These are phyloP conservation scores for Acmispon strigosus DNA, from an alignment of 306 rosid genomes.

Conservation along the genomic window DNA sequence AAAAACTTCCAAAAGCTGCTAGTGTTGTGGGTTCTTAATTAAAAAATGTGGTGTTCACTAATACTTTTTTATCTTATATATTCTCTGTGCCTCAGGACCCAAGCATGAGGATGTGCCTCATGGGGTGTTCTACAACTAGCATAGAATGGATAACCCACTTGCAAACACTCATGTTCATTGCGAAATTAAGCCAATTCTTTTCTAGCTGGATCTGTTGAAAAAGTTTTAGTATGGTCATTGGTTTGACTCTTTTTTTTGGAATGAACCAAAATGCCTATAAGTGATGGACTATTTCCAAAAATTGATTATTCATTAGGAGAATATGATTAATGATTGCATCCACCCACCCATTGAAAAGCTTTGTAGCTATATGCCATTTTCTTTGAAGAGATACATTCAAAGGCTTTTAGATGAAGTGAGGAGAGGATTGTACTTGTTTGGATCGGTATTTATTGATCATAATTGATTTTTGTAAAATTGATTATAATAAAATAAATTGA, in stretches of 20 bases:
- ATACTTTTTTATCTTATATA: no score
- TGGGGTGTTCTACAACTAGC: neutral
- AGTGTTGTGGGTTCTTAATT: no score
- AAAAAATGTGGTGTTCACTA: no score
- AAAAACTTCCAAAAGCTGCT: no score
- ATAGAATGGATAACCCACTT: slow-evolving; percentile 12
- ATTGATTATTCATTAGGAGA: neutral
- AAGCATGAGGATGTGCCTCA: neutral
- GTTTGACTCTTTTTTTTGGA: neutral
- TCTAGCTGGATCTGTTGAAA: neutral
- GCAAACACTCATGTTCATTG: slow-evolving; percentile 2
- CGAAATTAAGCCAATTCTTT: neutral
- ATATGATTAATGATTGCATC: no score
- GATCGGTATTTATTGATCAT: no score
- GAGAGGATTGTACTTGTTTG: no score
- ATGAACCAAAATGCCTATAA: neutral
- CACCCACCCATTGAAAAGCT: neutral
- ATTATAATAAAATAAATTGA: no score
- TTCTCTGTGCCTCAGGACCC: neutral
- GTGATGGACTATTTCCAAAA: neutral
- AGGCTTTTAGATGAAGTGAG: neutral
- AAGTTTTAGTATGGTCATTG: neutral
- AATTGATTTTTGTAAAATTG: no score
- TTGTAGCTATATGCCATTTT: neutral
- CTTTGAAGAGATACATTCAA: neutral